Percentiles rank a stretch among this genome's conserved stretches.
phyloP scores from a whole-genome alignment of 2,329 filamentous ascomycete species.

The Diaporthe sp. region DNA sequence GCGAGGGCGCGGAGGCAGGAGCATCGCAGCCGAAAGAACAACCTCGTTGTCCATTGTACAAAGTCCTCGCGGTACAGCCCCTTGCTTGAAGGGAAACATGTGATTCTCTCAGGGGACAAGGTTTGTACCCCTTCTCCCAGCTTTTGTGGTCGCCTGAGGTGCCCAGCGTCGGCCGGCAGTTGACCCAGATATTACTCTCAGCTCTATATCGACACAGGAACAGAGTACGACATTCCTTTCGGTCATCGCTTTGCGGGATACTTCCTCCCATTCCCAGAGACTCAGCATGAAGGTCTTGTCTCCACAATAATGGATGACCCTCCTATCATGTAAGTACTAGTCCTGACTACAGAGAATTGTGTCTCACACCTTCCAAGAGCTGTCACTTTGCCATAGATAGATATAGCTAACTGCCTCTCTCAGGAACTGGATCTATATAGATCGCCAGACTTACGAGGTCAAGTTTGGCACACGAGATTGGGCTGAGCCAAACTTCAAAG shows the following conservation, averaged over 20 bases:
- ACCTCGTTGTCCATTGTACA: slow-evolving; percentile 61
- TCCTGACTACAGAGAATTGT: neutral
- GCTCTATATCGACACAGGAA: slow-evolving; percentile 63
- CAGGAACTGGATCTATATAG: slow-evolving; percentile 64
- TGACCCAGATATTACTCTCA: slow-evolving; percentile 43
- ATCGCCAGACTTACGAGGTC: slow-evolving; percentile 60
- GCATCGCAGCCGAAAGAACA: slow-evolving; percentile 63
- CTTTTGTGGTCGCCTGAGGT: neutral
- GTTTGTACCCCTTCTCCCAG: slow-evolving; percentile 44
- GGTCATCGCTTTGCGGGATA: slow-evolving; percentile 70
- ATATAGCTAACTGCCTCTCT: neutral
- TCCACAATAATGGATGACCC: slow-evolving; percentile 63
- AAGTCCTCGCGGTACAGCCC: slow-evolving; percentile 61
- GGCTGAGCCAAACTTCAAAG: slow-evolving; percentile 60
- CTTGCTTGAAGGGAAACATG: slow-evolving; percentile 59
- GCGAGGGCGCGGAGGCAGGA: slow-evolving; percentile 61
- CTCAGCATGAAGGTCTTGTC: slow-evolving; percentile 60
- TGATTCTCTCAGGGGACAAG: slow-evolving; percentile 61
- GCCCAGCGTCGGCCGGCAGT: slow-evolving; percentile 7
- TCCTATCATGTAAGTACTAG: slow-evolving; percentile 56
- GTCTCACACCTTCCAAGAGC: neutral
- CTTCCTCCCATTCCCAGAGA: slow-evolving; percentile 70
- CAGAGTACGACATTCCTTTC: slow-evolving; percentile 47
- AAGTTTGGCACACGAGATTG: slow-evolving; percentile 60
- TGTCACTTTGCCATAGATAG: neutral